Evolutionary conservation across 2,329 filamentous ascomycete genomes (phyloP).

Genomic region (Neodidymelliopsis sp.): DNA sequence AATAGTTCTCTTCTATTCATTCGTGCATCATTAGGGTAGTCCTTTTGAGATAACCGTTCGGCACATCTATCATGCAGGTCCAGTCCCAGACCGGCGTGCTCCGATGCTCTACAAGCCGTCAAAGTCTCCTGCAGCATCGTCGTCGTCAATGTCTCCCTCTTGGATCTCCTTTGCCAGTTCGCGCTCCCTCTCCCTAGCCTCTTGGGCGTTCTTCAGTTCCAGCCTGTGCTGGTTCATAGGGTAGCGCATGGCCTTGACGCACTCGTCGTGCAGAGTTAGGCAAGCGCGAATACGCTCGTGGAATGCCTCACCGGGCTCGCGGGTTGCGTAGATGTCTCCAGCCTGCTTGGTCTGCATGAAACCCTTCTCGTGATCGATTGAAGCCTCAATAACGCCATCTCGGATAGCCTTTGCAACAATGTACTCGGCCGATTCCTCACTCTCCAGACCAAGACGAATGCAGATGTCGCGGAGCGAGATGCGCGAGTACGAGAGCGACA

Average conservation of each 20-base stretch:
- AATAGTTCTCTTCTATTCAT: conserved; percentile 27
- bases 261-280: conserved; percentile 92
- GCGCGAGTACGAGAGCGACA: conserved; percentile 96
- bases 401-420: conserved; percentile 99
- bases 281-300: conserved; percentile 95
- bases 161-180: conserved; percentile 99
- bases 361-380: conserved; percentile 89
- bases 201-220: conserved; percentile 97
- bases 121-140: conserved; percentile 94
- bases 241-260: conserved; percentile 99
- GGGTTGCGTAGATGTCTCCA: conserved; percentile 93
- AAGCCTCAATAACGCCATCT: conserved; percentile 96
- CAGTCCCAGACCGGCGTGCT: conserved; percentile 33
- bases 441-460: conserved; percentile 89
- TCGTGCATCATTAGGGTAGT: conserved; percentile 35
- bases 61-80: conserved; percentile 33
- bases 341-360: conserved; percentile 99
- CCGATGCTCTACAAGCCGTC: conserved; percentile 77
- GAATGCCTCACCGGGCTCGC: conserved; percentile 95
- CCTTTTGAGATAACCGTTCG: background rate
- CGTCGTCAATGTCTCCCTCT: conserved; percentile 95
- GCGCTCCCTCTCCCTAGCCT: conserved; percentile 93
- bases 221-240: conserved; percentile 99
- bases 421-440: conserved; percentile 97
- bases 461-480: conserved; percentile 98